Evolutionary conservation across 306 rosid species (phyloP).

Genomic region (Albizia julibrissin): DNA sequence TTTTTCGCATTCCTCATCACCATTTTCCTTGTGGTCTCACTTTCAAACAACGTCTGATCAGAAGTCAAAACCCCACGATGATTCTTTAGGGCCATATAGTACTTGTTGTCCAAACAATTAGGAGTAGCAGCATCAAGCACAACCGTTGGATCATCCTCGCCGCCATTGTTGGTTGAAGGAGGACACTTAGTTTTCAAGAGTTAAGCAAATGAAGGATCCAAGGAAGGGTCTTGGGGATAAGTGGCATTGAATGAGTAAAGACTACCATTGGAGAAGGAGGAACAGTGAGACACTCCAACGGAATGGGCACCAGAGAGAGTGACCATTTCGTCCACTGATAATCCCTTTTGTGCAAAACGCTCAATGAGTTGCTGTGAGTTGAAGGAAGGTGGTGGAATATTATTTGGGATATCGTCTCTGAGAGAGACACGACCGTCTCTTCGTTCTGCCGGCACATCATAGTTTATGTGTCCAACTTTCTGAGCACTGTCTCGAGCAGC

Average conservation of each 20-base stretch:
- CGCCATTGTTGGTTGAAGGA: too few relatives aligned
- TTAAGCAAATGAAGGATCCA: constrained; percentile 1
- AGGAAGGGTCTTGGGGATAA: not conserved
- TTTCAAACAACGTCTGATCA: constrained; percentile 31
- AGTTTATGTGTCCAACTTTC: not conserved
- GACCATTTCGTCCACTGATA: constrained; percentile 1
- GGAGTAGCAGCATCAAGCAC: not conserved
- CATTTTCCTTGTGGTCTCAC: constrained; percentile 29
- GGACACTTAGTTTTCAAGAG: not conserved
- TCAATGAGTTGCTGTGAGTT: not conserved
- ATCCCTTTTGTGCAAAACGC: not conserved
- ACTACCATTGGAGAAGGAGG: not conserved
- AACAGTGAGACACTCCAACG: not conserved
- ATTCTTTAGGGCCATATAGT: constrained; percentile 32
- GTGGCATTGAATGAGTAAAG: not conserved
- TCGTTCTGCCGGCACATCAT: not conserved
- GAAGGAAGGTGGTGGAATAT: not conserved
- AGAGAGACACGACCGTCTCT: constrained; percentile 3
- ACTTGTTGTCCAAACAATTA: constrained; percentile 20
- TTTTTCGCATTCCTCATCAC: constrained; percentile 35
- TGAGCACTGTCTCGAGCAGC: not conserved
- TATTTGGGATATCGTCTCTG: not conserved
- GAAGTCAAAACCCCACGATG: constrained; percentile 45
- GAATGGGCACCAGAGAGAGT: not conserved
- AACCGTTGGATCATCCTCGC: not conserved